These are phyloP conservation scores for Curvularia eragrostidis DNA, from an alignment of 2,329 filamentous ascomycete genomes.

Conservation along the genomic window DNA sequence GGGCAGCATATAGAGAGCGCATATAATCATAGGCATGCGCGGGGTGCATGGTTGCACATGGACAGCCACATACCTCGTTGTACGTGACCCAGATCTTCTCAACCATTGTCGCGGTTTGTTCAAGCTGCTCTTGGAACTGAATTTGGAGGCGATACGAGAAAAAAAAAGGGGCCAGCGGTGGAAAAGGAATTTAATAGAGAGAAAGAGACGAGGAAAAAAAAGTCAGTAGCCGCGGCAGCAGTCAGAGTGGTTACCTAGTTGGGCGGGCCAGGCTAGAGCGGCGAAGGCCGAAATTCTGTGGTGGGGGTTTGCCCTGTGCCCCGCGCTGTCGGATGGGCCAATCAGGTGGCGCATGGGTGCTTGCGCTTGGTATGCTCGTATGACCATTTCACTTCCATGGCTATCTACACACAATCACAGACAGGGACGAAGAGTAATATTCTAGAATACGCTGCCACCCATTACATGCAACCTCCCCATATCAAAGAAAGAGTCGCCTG, in stretches of 20 bases:
- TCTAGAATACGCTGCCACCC: neutral
- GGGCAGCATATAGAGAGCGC: constrained; percentile 13
- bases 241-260: constrained; percentile 18
- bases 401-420: neutral
- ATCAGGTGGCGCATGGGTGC: neutral
- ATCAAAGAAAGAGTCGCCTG: constrained; percentile 9
- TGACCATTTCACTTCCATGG: neutral
- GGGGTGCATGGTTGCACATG: constrained; percentile 17
- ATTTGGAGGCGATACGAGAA: neutral
- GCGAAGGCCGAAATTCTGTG: constrained; percentile 17
- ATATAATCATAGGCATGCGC: constrained; percentile 9
- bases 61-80: constrained; percentile 49
- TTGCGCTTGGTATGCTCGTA: constrained; percentile 7
- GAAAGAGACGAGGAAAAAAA: constrained; percentile 13
- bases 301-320: constrained; percentile 15
- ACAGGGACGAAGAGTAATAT: neutral
- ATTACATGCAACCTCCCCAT: neutral
- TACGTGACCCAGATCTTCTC: constrained; percentile 54
- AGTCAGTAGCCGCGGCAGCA: constrained; percentile 17
- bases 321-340: constrained; percentile 7
- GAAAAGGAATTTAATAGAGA: neutral
- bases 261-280: constrained; percentile 17
- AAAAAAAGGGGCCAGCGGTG: neutral
- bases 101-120: constrained; percentile 43
- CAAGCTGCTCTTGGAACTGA: neutral